Conservation (phyloP, 2,329 filamentous ascomycete genomes). For the Ramularia endophylla region DNA sequence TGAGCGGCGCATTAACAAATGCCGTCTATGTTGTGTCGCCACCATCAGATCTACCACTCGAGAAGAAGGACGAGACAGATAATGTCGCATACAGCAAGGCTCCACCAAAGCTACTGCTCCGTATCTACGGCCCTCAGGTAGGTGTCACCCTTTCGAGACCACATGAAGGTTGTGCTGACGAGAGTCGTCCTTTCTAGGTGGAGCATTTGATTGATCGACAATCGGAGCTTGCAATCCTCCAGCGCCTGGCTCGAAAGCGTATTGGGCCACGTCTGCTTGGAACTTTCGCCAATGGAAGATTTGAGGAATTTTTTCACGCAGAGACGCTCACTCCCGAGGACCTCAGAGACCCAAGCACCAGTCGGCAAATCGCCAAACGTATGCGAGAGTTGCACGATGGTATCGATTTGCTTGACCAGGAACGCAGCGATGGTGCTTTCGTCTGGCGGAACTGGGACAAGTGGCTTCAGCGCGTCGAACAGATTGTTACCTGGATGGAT, state of each 20-base stretch:
- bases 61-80: constrained; percentile 34
- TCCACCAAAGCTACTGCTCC: constrained; percentile 71
- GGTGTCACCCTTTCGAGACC: too few relatives aligned
- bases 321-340: constrained; percentile 70
- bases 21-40: constrained; percentile 92
- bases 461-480: constrained; percentile 67
- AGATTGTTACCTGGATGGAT: constrained; percentile 54
- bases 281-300: constrained; percentile 89
- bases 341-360: constrained; percentile 74
- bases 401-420: constrained; percentile 74
- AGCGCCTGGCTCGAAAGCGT: constrained; percentile 79
- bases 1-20: constrained; percentile 92
- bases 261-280: constrained; percentile 89
- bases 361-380: constrained; percentile 89
- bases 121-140: constrained; percentile 81
- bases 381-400: constrained; percentile 96
- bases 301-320: constrained; percentile 90
- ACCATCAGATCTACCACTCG: constrained; percentile 54
- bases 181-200: constrained; percentile 40
- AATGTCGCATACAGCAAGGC: constrained; percentile 33
- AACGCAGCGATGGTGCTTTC: constrained; percentile 70
- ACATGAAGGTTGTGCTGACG: too few relatives aligned
- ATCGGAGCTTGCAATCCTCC: constrained; percentile 78
- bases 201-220: constrained; percentile 94
- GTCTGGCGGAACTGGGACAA: constrained; percentile 94